These are phyloP conservation scores for Coemansia sp. DNA, from an alignment of 192 early-diverging fungal species.

Conservation along the genomic window DNA sequence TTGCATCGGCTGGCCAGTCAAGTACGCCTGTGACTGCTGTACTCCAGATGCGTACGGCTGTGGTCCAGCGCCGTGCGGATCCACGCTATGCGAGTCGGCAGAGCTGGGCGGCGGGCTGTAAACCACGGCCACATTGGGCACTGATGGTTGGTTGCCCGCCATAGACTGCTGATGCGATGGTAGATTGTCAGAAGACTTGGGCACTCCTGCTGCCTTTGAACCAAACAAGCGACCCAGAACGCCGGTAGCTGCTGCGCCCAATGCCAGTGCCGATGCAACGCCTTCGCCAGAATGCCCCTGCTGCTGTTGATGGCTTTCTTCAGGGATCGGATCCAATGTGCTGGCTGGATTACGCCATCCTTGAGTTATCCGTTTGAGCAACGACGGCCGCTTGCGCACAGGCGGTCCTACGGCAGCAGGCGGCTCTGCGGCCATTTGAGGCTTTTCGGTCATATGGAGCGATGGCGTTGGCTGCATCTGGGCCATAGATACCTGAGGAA, in stretches of 20 bases:
- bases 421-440: not conserved
- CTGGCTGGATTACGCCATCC: slow-evolving; percentile 45
- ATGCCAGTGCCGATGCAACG: not conserved
- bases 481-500: not conserved
- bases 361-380: slow-evolving; percentile 45
- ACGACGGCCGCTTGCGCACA: slow-evolving; percentile 35
- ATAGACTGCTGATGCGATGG: slow-evolving; percentile 15
- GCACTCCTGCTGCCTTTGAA: slow-evolving; percentile 6
- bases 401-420: not conserved
- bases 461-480: not conserved
- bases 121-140: slow-evolving; percentile 21
- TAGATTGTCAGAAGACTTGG: not conserved
- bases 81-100: slow-evolving; percentile 11
- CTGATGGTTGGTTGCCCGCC: not conserved
- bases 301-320: slow-evolving; percentile 15
- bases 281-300: not conserved
- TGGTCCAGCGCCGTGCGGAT: slow-evolving; percentile 22
- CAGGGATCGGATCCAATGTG: slow-evolving; percentile 24
- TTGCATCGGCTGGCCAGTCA: slow-evolving; percentile 8
- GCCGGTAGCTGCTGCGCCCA: slow-evolving; percentile 10
- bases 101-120: slow-evolving; percentile 8
- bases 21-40: not conserved
- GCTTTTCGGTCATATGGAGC: not conserved
- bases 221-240: slow-evolving; percentile 24
- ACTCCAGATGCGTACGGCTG: slow-evolving; percentile 19